Evolutionary conservation across 352 stramenopile genomes (phyloP).

Genomic region (Pythium coloratum): DNA sequence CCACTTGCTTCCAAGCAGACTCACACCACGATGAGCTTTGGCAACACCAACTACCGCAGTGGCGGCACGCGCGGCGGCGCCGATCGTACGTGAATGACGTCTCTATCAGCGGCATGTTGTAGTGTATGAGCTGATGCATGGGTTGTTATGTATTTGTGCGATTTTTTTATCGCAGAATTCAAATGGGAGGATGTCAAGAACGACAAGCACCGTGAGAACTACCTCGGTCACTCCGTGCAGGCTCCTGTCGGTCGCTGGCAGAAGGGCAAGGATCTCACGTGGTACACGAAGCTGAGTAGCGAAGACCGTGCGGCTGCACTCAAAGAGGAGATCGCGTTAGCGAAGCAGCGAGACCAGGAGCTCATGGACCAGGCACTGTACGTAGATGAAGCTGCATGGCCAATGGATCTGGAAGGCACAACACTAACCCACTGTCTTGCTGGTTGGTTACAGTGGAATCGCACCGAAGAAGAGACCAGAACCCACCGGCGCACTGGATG

Average conservation of each 20-base stretch:
- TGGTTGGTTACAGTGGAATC: constrained; percentile 47
- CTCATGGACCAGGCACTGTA: constrained; percentile 90
- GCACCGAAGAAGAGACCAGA: constrained; percentile 51
- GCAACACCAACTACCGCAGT: constrained; percentile 82
- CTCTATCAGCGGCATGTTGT: not conserved
- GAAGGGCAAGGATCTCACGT: constrained; percentile 88
- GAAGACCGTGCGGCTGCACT: constrained; percentile 50
- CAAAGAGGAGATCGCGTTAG: constrained; percentile 60
- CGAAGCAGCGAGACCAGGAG: constrained; percentile 86
- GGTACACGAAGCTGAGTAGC: constrained; percentile 84
- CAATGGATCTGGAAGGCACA: not conserved
- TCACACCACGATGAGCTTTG: constrained; percentile 67
- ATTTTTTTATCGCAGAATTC: constrained; percentile 57
- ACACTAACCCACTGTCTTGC: not conserved
- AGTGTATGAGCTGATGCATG: not conserved
- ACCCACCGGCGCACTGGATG: constrained; percentile 54
- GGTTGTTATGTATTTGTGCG: constrained; percentile 2
- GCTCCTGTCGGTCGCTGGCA: constrained; percentile 89
- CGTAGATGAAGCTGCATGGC: constrained; percentile 17
- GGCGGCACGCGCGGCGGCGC: constrained; percentile 85
- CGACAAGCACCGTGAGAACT: constrained; percentile 93
- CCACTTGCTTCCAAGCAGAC: not conserved
- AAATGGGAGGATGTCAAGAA: constrained; percentile 94
- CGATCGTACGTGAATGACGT: constrained; percentile 57
- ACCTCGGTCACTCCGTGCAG: constrained; percentile 86